These are phyloP conservation scores for Diaporthe vexans DNA, from an alignment of 2,329 filamentous ascomycete species.

Conservation along the genomic window DNA sequence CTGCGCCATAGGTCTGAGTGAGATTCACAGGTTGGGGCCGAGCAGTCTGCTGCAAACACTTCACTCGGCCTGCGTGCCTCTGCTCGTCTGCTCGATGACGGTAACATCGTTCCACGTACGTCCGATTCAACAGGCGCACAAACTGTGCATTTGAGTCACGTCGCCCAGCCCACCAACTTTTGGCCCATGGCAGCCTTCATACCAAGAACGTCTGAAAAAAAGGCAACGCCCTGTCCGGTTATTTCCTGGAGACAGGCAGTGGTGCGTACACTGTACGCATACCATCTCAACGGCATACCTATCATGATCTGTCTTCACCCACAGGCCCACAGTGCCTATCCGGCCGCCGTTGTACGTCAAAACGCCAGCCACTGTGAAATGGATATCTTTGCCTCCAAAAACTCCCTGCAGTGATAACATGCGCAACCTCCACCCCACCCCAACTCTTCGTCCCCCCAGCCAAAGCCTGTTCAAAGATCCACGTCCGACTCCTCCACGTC, in stretches of 20 bases:
- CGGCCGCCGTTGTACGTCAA: not conserved
- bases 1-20: no score
- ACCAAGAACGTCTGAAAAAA: not conserved
- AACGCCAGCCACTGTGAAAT: not conserved
- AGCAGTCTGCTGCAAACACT: constrained; percentile 3
- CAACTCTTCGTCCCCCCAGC: no score
- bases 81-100: not conserved
- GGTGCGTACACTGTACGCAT: not conserved
- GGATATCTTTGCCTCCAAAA: not conserved
- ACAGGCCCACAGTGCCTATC: not conserved
- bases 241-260: not conserved
- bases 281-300: constrained; percentile 1
- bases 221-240: not conserved
- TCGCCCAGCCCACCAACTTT: not conserved
- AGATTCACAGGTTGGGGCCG: no score
- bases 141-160: constrained; percentile 1
- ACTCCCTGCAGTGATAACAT: not conserved
- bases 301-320: not conserved
- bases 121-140: not conserved
- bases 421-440: no score
- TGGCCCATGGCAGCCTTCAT: not conserved
- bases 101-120: not conserved
- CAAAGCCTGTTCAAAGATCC: constrained; percentile 42
- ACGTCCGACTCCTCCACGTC: constrained; percentile 43
- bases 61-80: not conserved